These are phyloP conservation scores for Theileria equi DNA, from an alignment of 169 alveolate species.

Conservation along the genomic window DNA sequence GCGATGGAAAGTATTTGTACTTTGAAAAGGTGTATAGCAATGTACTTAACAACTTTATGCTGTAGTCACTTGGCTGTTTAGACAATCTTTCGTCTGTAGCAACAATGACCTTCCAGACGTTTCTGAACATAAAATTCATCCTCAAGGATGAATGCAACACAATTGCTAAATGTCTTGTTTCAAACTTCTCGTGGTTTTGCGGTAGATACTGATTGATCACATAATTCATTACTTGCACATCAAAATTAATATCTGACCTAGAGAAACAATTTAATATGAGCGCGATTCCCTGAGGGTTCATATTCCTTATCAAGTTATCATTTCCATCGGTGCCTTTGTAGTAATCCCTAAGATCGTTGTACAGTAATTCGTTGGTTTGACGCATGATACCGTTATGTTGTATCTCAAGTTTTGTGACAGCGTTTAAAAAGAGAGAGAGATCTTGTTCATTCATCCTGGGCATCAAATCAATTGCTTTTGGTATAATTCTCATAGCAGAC, in stretches of 20 bases:
- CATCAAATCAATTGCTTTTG: conserved; percentile 16
- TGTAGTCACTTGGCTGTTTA: not conserved
- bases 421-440: conserved; percentile 52
- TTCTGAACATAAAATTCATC: conserved; percentile 13
- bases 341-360: conserved; percentile 14
- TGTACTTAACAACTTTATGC: conserved; percentile 41
- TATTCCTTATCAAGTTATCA: conserved; percentile 29
- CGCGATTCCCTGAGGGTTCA: conserved; percentile 62
- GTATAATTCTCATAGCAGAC: too few species aligned
- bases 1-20: conserved; percentile 30
- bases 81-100: conserved; percentile 17
- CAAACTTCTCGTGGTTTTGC: conserved; percentile 9
- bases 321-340: not conserved
- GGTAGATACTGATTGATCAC: conserved; percentile 36
- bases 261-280: conserved; percentile 45
- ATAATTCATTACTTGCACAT: conserved; percentile 13
- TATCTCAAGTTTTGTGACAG: conserved; percentile 36
- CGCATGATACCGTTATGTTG: conserved; percentile 14
- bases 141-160: conserved; percentile 34
- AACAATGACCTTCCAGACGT: conserved; percentile 2
- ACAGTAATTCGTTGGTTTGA: conserved; percentile 15
- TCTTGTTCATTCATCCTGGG: conserved; percentile 62
- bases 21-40: conserved; percentile 54
- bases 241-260: conserved; percentile 21
- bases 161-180: conserved; percentile 37